Conservation (phyloP, 1,139 yeast species). For the Debaryomyces singareniensis region DNA sequence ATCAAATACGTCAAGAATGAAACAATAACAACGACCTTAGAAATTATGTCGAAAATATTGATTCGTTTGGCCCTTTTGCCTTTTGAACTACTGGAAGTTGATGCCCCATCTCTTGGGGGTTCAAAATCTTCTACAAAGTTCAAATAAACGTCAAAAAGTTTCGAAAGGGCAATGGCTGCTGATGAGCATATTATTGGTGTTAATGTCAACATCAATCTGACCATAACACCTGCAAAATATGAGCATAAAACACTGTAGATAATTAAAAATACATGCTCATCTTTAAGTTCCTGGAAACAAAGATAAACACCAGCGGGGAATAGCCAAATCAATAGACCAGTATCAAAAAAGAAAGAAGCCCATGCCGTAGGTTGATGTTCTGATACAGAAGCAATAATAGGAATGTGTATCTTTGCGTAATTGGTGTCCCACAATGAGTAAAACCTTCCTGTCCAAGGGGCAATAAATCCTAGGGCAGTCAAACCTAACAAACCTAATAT, state of each 20-base stretch:
- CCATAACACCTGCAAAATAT: slow-evolving; percentile 99
- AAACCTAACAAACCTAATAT: slow-evolving; percentile 66
- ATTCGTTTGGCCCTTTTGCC: slow-evolving; percentile 4
- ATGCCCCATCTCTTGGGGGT: slow-evolving; percentile 7
- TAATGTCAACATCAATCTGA: slow-evolving; percentile 91
- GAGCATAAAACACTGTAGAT: slow-evolving; percentile 89
- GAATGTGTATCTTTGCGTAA: slow-evolving; percentile 96
- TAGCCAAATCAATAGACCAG: slow-evolving; percentile 89
- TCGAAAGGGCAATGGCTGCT: slow-evolving; percentile 80
- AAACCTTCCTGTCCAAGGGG: slow-evolving; percentile 99
- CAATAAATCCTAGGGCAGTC: slow-evolving; percentile 88
- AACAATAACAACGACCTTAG: slow-evolving; percentile 44
- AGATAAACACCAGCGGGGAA: slow-evolving; percentile 97
- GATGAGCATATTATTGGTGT: slow-evolving; percentile 95
- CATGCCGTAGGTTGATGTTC: slow-evolving; percentile 99
- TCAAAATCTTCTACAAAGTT: slow-evolving; percentile 49
- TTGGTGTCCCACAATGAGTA: slow-evolving; percentile 97
- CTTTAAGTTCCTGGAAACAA: slow-evolving; percentile 80
- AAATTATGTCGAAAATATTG: slow-evolving; percentile 6
- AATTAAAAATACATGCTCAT: slow-evolving; percentile 89
- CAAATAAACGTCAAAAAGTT: slow-evolving; percentile 76
- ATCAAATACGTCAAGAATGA: slow-evolving; percentile 71
- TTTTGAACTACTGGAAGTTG: slow-evolving; percentile 4
- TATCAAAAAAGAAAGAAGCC: slow-evolving; percentile 97
- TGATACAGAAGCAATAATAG: slow-evolving; percentile 96